phyloP scores from a whole-genome alignment of 208 protist species.

The Acanthamoeba royreba region DNA sequence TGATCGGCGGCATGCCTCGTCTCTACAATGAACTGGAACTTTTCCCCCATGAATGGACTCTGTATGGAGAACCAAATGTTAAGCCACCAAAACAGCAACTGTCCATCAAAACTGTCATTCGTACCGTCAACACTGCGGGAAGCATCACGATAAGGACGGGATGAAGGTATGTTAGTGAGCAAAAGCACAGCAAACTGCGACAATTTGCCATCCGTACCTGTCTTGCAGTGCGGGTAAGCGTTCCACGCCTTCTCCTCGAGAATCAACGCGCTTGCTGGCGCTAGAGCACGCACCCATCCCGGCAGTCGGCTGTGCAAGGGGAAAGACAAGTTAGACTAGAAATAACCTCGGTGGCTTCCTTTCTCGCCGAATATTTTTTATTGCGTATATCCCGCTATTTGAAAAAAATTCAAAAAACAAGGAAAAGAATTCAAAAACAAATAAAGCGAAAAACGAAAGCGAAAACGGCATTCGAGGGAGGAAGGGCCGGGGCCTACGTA shows the following conservation, averaged over 20 bases:
- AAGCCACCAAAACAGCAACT: neutral
- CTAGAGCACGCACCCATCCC: slow-evolving; percentile 59
- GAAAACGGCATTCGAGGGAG: neutral
- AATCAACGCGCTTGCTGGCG: slow-evolving; percentile 68
- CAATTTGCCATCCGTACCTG: slow-evolving; percentile 6
- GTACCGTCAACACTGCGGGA: neutral
- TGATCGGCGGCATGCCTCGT: slow-evolving; percentile 36
- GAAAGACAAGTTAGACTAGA: neutral
- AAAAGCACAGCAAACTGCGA: too few relatives aligned
- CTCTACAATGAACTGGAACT: slow-evolving; percentile 49
- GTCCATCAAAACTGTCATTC: neutral
- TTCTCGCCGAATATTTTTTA: too few relatives aligned
- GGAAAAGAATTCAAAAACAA: neutral
- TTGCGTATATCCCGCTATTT: too few relatives aligned
- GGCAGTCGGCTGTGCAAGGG: slow-evolving; percentile 59
- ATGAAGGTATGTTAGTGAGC: too few relatives aligned
- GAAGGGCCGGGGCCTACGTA: neutral
- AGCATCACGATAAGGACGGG: too few relatives aligned
- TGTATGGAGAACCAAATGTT: neutral
- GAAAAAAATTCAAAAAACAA: neutral
- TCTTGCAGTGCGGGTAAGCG: slow-evolving; percentile 79
- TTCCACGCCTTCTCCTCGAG: slow-evolving; percentile 84
- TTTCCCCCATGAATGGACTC: slow-evolving; percentile 47
- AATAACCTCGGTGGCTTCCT: too few relatives aligned
- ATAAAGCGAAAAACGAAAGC: neutral